Conservation (phyloP, 495 filamentous ascomycete genomes). For the Penicillium paxilli region DNA sequence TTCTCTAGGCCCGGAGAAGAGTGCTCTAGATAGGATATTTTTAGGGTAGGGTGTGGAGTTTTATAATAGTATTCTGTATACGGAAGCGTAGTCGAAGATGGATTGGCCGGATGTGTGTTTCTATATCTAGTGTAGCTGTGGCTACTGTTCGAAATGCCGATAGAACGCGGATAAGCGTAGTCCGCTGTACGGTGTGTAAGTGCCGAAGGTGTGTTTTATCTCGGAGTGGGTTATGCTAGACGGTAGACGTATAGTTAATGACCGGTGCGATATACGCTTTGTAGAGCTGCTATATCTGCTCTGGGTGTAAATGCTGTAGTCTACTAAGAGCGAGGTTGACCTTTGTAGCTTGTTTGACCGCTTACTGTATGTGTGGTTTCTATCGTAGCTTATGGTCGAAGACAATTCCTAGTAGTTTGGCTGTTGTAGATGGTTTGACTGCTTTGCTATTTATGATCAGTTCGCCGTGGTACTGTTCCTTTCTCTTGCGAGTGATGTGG, state of each 20-base stretch:
- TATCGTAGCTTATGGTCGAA: slow-evolving; percentile 20
- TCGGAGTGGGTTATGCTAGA: background rate
- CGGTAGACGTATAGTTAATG: background rate
- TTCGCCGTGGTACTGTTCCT: background rate
- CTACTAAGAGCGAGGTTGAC: slow-evolving; percentile 14
- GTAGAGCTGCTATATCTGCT: slow-evolving; percentile 27
- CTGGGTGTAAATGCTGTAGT: slow-evolving; percentile 20
- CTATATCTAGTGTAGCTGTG: background rate
- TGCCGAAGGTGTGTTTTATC: background rate
- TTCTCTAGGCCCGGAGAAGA: background rate
- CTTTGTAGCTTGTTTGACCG: slow-evolving; percentile 20
- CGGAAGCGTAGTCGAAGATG: background rate
- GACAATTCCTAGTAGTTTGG: slow-evolving; percentile 25
- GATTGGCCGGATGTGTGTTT: background rate
- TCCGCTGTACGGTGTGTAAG: background rate
- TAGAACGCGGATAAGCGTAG: background rate
- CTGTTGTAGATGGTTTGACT: slow-evolving; percentile 11
- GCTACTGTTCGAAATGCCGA: background rate
- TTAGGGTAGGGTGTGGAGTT: background rate
- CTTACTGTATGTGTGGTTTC: slow-evolving; percentile 26
- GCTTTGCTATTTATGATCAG: background rate
- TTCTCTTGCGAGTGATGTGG: background rate
- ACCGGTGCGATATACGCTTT: slow-evolving; percentile 20
- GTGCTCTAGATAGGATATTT: background rate
- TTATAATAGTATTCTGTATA: background rate